phyloP scores from a whole-genome alignment of 1,284 basidiomycete genomes.

The Macrocybe sp. region DNA sequence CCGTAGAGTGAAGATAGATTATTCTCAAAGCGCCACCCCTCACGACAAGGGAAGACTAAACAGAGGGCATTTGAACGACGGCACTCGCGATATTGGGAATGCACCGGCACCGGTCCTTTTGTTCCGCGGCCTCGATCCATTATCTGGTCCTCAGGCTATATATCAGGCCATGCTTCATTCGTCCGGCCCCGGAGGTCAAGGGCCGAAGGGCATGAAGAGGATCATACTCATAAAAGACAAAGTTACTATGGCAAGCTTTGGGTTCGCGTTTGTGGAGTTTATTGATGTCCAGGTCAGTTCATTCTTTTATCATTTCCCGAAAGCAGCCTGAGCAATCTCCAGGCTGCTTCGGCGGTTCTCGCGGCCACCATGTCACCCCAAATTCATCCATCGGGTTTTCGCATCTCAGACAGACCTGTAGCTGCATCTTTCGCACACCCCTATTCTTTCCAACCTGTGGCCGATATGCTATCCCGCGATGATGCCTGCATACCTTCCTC shows the following conservation, averaged over 20 bases:
- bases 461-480: constrained; percentile 67
- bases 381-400: constrained; percentile 82
- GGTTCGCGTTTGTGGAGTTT: constrained; percentile 91
- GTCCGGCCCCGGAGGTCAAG: constrained; percentile 61
- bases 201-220: constrained; percentile 78
- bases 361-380: constrained; percentile 78
- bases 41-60: constrained; percentile 57
- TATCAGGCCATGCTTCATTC: constrained; percentile 71
- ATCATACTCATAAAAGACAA: constrained; percentile 87
- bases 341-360: constrained; percentile 72
- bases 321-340: constrained; percentile 7
- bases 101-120: constrained; percentile 76
- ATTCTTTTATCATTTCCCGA: background rate
- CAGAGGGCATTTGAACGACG: constrained; percentile 75
- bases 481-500: constrained; percentile 69
- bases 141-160: constrained; percentile 84
- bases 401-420: constrained; percentile 80
- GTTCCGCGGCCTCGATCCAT: constrained; percentile 81
- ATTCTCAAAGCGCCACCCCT: constrained; percentile 73
- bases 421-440: constrained; percentile 87
- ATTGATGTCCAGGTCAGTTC: constrained; percentile 68
- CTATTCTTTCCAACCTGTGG: constrained; percentile 77
- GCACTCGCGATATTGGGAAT: constrained; percentile 90
- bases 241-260: constrained; percentile 77
- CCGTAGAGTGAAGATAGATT: constrained; percentile 86